Evolutionary conservation across 2,329 filamentous ascomycete species (phyloP), one percentile per base, ranked within the genome.

Genomic region (Huntiella omanensis): DNA sequence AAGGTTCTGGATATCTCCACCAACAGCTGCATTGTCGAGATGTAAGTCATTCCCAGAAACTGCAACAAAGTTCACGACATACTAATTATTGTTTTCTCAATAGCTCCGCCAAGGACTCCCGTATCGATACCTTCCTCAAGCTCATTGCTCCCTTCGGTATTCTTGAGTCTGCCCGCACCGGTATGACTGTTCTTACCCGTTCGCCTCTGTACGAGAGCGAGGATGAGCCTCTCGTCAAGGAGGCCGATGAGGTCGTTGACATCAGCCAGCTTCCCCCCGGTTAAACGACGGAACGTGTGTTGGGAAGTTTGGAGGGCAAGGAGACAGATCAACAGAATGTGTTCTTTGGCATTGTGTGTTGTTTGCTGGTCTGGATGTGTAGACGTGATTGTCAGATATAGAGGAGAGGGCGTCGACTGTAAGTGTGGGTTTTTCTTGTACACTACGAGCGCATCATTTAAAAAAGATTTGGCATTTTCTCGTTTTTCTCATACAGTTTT

Each of bases 1-100:
- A 98, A 98, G 68, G 83, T 98, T 19, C 64, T 98, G 56, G 91
- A 98, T 63, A 96, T 98, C 56, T 94, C 86, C 69, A 95, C 84
- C 45, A 95, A 84, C 65, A 96, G 92, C 67, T 96, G 91, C 65
- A 96, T 96, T 62, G 87, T 98, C 50, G 91, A 98, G 65, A 64
- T 98, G 83, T 88, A 73, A 73, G 82, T 73, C 32, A 34, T 15
- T 43, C 13, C 11, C 32, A 6, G 5, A 16, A 39, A 13, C 38
- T n/a, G 15, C 12, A 39, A 15, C 12, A 32, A 12, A 10, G 8
- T 28, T 6, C 5, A 12, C 17, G 2, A 13, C 13, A n/a, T 28
- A 4, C 17, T 42, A 35, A 45, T 44, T 7, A 13, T 19, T 33
- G 3, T 39, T 48, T 35, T 49, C 16, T 15, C 28, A 49, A 43